Base-by-base conservation (phyloP, 306 rosid genomes). In the Glycyrrhiza uralensis region DNA sequence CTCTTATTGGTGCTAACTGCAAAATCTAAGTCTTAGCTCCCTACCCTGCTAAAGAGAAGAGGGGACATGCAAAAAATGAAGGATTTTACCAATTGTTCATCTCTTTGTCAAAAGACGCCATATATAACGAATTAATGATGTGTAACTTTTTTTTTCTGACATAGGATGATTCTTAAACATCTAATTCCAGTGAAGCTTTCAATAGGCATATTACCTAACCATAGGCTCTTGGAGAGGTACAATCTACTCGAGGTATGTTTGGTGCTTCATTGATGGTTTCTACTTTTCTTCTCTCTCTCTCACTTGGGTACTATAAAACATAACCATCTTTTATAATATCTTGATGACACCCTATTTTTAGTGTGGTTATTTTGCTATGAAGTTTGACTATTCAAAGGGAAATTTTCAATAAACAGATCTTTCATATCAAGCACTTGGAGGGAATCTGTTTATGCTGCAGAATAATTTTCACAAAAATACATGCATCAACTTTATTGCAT, bases 161-260 rank as follows among this genome's bases (percentile, higher is more conserved):
- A 26, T 44, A 94, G 99, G 94, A 83, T 89, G 99, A 91, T 94
- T 75, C 86, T 94, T 30, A 94, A 94, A 71, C 89, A 89, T 86
- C 90, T 94, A 58, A 87, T 94, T 80, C 99, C 99, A 11, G 97
- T 89, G 80, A 91, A 95, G 96, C 96, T 95, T 82, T 95, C 99
- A 19, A 85, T 89, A 10, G 97, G 97, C 82, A 89, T 95, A 81
- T 85, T 94, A 72, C 99, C 99, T 26, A 85, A 73, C 35, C 86
- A 80, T 65, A 76, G 81, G 81, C 90, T 94, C 58, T 77, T 94
- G 62, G 87, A 86, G 86, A 84, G 79, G 86, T 82, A 89, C 80
- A 91, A 88, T 80, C 82, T 94, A 65, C 79, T 85, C 56, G 96
- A 94, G 95, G 99, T 91, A 81, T 73, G 85, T 42, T 64, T 7